Evolutionary conservation across 805 yeast species (phyloP), one percentile per base, ranked within the genome.

Genomic region (Jamesozyma piceae): DNA sequence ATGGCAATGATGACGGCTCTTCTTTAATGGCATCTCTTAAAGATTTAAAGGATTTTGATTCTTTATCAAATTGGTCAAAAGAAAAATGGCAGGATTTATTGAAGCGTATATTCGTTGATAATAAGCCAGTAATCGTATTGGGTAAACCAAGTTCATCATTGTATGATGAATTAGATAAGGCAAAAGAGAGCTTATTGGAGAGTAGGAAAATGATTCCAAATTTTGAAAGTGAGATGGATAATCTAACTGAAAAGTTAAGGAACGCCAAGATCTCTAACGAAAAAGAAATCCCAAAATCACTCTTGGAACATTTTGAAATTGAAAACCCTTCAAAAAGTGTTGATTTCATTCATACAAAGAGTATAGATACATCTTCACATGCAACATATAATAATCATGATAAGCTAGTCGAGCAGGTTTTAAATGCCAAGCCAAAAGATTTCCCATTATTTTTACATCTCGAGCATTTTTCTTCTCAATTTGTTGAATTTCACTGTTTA

Each of bases 391-490:
- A 53, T 9, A 59, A 62, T 13, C 13, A 13, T 34, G 53, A 56
- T 17, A 60, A 62, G 1, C 42, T 61, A 17, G 21, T 43, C 18
- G 20, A 18, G 34, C 52, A 20, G 47, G 38, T 67, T 14, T 11
- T 63, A 6, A 32, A 46, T 2, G 49, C 56, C 10, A 60, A 61
- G 48, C 78, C 81, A 24, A 41, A 51, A 1, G 67, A 72, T 39
- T 71, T 82, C 47, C 87, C 89, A 4, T 60, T 89, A 31, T 79
- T 77, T 47, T 58, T 89, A 40, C 92, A 87, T 56, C 72, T 83
- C 51, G 97, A 92, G 61, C 76, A 81, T 49, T 81, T 76, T 55
- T 74, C 79, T 42, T 84, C 96, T 1, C 80, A 83, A 53, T 92
- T 90, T 57, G 75, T 85, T 29, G 77, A 82, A 13, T 69, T 88